Evolutionary conservation across 1,139 yeast genomes (phyloP).

Genomic region (Pichia inconspicua): DNA sequence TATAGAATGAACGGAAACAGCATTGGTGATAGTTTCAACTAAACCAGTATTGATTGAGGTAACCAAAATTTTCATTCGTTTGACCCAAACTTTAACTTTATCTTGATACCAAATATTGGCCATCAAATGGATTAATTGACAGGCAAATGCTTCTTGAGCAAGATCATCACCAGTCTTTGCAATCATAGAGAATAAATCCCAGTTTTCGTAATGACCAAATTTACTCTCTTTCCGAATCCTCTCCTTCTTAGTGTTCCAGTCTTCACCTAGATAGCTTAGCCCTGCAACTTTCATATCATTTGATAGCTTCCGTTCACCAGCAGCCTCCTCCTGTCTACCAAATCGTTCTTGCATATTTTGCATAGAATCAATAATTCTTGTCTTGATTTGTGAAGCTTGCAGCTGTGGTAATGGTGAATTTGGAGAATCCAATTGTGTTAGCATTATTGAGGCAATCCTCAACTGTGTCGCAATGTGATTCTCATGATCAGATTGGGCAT

Average conservation of each 20-base stretch:
- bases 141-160: constrained; percentile 96
- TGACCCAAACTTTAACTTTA: constrained; percentile 75
- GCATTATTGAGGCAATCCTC: constrained; percentile 93
- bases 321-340: constrained; percentile 53
- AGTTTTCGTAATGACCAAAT: constrained; percentile 78
- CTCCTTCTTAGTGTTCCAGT: constrained; percentile 76
- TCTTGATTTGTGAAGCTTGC: constrained; percentile 67
- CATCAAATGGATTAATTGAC: constrained; percentile 82
- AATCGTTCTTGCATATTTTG: constrained; percentile 72
- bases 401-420: constrained; percentile 55
- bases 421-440: constrained; percentile 70
- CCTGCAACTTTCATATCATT: constrained; percentile 83
- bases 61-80: constrained; percentile 81
- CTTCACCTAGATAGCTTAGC: constrained; percentile 71
- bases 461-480: constrained; percentile 77
- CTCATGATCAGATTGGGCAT: constrained; percentile 28
- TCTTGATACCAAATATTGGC: constrained; percentile 73
- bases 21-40: constrained; percentile 93
- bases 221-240: constrained; percentile 71
- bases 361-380: constrained; percentile 81
- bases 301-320: constrained; percentile 86
- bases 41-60: constrained; percentile 88
- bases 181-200: constrained; percentile 94
- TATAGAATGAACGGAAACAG: constrained; percentile 85
- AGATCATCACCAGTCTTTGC: constrained; percentile 94